These are phyloP conservation scores for Crithidia fasciculata DNA, from an alignment of 208 protist genomes.

Conservation along the genomic window DNA sequence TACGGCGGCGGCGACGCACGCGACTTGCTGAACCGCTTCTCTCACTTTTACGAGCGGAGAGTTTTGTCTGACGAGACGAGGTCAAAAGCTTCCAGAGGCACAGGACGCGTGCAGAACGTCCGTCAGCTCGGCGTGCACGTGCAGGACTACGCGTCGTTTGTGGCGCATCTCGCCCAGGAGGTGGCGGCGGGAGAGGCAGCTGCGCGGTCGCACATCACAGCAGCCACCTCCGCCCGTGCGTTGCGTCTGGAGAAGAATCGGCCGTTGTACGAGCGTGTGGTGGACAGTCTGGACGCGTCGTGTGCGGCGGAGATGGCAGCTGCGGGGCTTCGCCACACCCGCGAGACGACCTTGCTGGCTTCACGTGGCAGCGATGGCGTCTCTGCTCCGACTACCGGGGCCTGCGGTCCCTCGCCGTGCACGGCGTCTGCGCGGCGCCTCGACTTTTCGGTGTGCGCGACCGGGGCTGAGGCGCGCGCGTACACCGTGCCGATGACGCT, in stretches of 20 bases:
- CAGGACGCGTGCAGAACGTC: constrained; percentile 23
- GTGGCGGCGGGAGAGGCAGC: constrained; percentile 8
- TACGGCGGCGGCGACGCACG: constrained; percentile 63
- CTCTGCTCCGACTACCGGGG: not conserved
- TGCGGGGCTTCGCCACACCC: constrained; percentile 12
- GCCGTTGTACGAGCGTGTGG: constrained; percentile 37
- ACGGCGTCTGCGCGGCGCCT: not conserved
- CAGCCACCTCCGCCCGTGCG: not conserved
- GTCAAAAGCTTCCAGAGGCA: not conserved
- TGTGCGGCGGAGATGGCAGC: constrained; percentile 11
- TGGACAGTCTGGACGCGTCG: constrained; percentile 25
- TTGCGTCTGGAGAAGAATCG: constrained; percentile 25
- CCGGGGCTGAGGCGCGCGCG: constrained; percentile 22
- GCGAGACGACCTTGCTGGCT: constrained; percentile 1
- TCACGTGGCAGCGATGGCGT: not conserved
- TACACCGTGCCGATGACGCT: constrained; percentile 25
- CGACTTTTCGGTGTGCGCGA: not conserved
- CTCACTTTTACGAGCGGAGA: constrained; percentile 45
- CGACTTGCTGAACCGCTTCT: constrained; percentile 69
- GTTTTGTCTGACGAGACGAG: constrained; percentile 2
- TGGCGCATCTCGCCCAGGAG: constrained; percentile 49
- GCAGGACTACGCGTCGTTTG: constrained; percentile 65
- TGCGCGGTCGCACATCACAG: too few species aligned
- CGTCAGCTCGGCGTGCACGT: constrained; percentile 81
- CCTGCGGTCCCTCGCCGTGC: not conserved